Evolutionary conservation across 805 yeast species (phyloP), one percentile per base, ranked within the genome.

Genomic region (Teunomyces stri): DNA sequence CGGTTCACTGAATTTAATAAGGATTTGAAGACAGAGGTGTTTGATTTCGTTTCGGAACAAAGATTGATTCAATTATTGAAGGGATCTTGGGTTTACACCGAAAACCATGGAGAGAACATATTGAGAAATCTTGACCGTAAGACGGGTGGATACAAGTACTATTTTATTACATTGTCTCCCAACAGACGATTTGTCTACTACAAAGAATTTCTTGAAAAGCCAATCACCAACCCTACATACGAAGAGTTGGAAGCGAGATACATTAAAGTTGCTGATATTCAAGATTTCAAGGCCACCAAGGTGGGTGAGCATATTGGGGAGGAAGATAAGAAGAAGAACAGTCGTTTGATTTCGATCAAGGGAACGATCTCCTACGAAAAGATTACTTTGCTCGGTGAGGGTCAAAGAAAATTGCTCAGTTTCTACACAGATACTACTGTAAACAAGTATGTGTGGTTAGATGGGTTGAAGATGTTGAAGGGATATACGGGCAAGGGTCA

Each of bases 11-110:
- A 68, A 25, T 84, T 88, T 57, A 77, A 80, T 56, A 62, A 64
- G 3, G 63, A 74, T 27, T 69, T 86, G 47, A 61, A 74, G 9
- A 60, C 65, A 11, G 89, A 89, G 59, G 87, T 85, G 0, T 68
- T 75, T 48, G 84, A 82, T 33, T 87, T 86, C 60, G 89, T 88
- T 12, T 78, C 79, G 48, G 90, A 86, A 60, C 94, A 87, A 66
- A 75, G 92, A 56, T 81, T 85, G 40, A 65, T 86, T 48, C 84
- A 82, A 58, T 66, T 89, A 42, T 81, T 89, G 22, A 82, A 78
- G 57, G 96, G 96, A 1, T 78, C 87, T 2, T 89, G 96, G 96
- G 91, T 86, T 11, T 85, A 74, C 59, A 76, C 84, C 1, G 85
- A 82, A 31, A 69, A 75, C 44, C 89, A 69, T 47, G 76, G 75